Conservation (phyloP, 1,284 basidiomycete genomes). For the Ustilago trichophora region DNA sequence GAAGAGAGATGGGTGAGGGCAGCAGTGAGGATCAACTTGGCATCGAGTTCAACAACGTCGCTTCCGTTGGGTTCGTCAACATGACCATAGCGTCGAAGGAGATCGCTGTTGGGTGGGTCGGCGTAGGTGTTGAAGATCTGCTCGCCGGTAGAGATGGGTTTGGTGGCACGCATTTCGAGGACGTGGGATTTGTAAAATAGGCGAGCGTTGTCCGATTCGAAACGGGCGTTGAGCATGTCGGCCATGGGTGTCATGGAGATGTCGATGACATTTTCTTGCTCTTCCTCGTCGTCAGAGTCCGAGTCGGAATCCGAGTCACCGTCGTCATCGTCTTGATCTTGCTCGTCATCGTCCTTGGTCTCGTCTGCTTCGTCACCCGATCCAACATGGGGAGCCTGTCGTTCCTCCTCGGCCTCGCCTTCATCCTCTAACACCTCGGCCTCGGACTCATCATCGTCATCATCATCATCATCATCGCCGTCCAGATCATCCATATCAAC, state of each 20-base stretch:
- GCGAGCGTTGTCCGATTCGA: conserved; percentile 70
- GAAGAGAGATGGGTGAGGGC: conserved; percentile 11
- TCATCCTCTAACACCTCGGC: conserved; percentile 51
- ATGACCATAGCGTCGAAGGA: conserved; percentile 91
- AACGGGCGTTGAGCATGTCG: conserved; percentile 74
- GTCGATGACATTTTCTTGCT: conserved; percentile 70
- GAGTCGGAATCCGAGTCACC: too few species aligned
- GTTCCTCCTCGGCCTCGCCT: conserved; percentile 29
- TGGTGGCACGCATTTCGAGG: conserved; percentile 84
- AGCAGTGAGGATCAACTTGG: conserved; percentile 76
- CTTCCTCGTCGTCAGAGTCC: conserved; percentile 37
- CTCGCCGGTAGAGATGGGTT: conserved; percentile 78
- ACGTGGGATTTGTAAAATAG: conserved; percentile 80
- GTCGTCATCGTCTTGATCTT: conserved; percentile 41
- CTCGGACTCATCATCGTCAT: conserved; percentile 40
- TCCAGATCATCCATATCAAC: conserved; percentile 59
- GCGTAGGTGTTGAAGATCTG: conserved; percentile 96
- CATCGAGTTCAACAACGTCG: conserved; percentile 85
- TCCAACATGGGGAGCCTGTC: conserved; percentile 1
- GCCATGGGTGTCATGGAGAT: conserved; percentile 97
- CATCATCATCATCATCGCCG: conserved; percentile 30
- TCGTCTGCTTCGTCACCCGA: conserved; percentile 16
- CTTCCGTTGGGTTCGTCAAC: conserved; percentile 88
- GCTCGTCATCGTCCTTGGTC: conserved; percentile 21
- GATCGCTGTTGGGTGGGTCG: conserved; percentile 91